Conservation (phyloP, 495 filamentous ascomycete species). For the Lineolata rhizophorae region DNA sequence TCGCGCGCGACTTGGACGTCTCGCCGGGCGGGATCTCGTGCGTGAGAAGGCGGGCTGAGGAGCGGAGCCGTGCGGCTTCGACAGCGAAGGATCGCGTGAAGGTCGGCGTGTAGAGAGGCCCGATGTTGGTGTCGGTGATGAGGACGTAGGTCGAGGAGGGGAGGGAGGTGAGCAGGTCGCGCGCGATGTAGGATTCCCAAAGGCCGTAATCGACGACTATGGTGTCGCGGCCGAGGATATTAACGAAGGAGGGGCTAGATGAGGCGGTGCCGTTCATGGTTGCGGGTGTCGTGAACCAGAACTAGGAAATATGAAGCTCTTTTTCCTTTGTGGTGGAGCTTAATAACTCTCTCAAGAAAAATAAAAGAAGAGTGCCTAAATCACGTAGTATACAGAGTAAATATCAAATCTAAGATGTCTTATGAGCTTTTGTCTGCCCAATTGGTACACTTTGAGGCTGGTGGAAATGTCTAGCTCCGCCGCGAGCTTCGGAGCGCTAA, state of each 20-base stretch:
- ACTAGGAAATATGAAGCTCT: too few relatives aligned
- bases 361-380: too few relatives aligned
- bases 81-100: constrained; percentile 54
- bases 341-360: too few relatives aligned
- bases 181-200: constrained; percentile 59
- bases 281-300: too few relatives aligned
- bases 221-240: constrained; percentile 45
- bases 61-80: constrained; percentile 22
- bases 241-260: constrained; percentile 21
- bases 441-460: too few relatives aligned
- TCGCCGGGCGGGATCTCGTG: constrained; percentile 82
- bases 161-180: constrained; percentile 59
- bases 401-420: too few relatives aligned
- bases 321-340: too few relatives aligned
- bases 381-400: too few relatives aligned
- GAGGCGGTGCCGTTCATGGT: too few relatives aligned
- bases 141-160: constrained; percentile 82
- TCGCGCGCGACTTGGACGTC: constrained; percentile 74
- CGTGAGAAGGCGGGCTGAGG: constrained; percentile 50
- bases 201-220: constrained; percentile 86
- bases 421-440: too few relatives aligned
- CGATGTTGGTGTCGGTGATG: constrained; percentile 87
- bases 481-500: too few relatives aligned
- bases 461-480: too few relatives aligned
- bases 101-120: constrained; percentile 48